A percentile compares a stretch with the other conserved stretches of the same genome.
These are phyloP conservation scores for Kodamaea derodonti DNA, from an alignment of 1,139 yeast genomes.

Conservation along the genomic window DNA sequence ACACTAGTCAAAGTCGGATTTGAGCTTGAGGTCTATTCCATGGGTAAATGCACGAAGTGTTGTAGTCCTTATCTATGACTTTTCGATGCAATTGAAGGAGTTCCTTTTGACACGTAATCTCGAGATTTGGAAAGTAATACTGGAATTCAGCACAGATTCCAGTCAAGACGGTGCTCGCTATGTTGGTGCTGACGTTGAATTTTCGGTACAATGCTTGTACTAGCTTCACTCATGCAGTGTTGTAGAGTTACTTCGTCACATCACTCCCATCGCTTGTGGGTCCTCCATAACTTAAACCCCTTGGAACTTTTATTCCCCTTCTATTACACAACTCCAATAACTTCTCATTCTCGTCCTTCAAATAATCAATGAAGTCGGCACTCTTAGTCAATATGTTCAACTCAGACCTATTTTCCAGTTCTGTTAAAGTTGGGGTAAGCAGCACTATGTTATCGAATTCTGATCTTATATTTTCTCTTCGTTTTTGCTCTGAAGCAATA, in stretches of 20 bases:
- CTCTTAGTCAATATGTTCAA: conserved; percentile 43
- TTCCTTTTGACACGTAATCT: too few species aligned
- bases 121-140: too few species aligned
- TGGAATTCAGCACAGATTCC: too few species aligned
- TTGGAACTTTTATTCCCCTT: conserved; percentile 38
- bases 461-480: conserved; percentile 45
- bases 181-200: too few species aligned
- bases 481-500: conserved; percentile 48
- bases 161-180: too few species aligned
- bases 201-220: too few species aligned
- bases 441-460: conserved; percentile 45
- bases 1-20: too few species aligned
- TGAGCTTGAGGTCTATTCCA: too few species aligned
- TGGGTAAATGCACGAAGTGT: too few species aligned
- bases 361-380: conserved; percentile 43
- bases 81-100: too few species aligned
- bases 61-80: too few species aligned
- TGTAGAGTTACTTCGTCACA: conserved; percentile 11
- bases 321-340: conserved; percentile 32
- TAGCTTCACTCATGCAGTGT: background rate
- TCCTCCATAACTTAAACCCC: conserved; percentile 35
- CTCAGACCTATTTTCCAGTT: conserved; percentile 44
- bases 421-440: conserved; percentile 40
- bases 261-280: conserved; percentile 25
- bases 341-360: conserved; percentile 36